Evolutionary conservation across 768 basidiomycete species (phyloP), one percentile per base, ranked within the genome.

Genomic region (Amanita thiersii): DNA sequence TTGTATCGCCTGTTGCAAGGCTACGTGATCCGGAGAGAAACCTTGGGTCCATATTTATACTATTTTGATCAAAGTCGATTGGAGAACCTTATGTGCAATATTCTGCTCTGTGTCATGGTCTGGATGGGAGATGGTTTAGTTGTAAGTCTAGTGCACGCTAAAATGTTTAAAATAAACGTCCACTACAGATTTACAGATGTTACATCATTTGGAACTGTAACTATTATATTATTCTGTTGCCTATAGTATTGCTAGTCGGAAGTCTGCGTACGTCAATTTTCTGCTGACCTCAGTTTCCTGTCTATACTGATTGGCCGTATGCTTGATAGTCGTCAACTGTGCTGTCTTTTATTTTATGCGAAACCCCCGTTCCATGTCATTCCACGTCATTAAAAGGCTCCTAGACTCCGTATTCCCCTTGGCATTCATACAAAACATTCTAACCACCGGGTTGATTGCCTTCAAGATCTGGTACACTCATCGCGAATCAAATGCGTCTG

Each of bases 61-160:
- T 30, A 30, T 30, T 30, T 30, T 30, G 9, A 9, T 9, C 9
- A 9, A 30, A 9, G 9, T 30, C 9, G 14, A 30, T 30, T 9
- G 29, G 29, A 30, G 29, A 9, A 30, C 14, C 9, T 14, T 9
- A 9, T 30, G 9, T 30, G 14, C 29, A 30, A 9, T 30, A 14
- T 30, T 9, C 29, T 30, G 9, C 9, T 9, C 8, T 49, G 55
- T 40, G 25, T 54, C 7, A 53, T 58, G 53, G 54, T 55, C 9
- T 58, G 56, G 56, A 28, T 56, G 10, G 60, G 58, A 5, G 58
- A 61, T 33, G 43, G 45, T 23, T 50, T 61, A 8, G 56, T 56
- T 21, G 56, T 56, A n/a, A 30, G 55, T 52, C 24, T 19, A 3
- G 4, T 15, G 12, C 17, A 30, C 11, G 5, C 12, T 18, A 7